A percentile compares a stretch with the other conserved stretches of the same genome.
phyloP scores from a whole-genome alignment of 108 stramenopile genomes.

The Cylindrotheca closterium region DNA sequence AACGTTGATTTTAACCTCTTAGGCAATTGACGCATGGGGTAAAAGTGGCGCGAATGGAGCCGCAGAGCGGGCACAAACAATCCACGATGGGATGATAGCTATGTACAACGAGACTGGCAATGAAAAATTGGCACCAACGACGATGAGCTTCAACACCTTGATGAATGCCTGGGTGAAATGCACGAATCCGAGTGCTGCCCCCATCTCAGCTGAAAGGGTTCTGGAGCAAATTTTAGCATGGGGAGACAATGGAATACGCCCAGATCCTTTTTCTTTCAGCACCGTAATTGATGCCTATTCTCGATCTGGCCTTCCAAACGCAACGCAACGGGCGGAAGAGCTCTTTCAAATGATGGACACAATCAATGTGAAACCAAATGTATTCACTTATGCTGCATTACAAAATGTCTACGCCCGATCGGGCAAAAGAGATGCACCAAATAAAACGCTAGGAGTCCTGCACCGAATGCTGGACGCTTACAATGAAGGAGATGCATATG shows the following conservation, averaged over 20 bases:
- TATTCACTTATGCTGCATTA: slow-evolving; percentile 62
- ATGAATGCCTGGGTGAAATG: slow-evolving; percentile 73
- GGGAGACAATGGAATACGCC: slow-evolving; percentile 47
- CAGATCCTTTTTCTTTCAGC: slow-evolving; percentile 69
- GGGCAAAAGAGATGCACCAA: slow-evolving; percentile 13
- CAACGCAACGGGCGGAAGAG: slow-evolving; percentile 25
- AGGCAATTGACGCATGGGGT: slow-evolving; percentile 70
- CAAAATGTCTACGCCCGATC: slow-evolving; percentile 46
- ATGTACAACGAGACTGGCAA: slow-evolving; percentile 41
- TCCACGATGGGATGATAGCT: slow-evolving; percentile 54
- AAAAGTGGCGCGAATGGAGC: slow-evolving; percentile 50
- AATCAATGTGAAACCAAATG: slow-evolving; percentile 42
- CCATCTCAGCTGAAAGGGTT: slow-evolving; percentile 51
- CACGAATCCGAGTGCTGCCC: slow-evolving; percentile 35
- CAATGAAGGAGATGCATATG: slow-evolving; percentile 49
- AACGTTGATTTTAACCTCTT: too few species aligned
- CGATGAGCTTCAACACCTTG: slow-evolving; percentile 62
- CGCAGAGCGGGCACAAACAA: slow-evolving; percentile 60
- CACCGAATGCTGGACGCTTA: slow-evolving; percentile 47
- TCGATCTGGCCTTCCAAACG: slow-evolving; percentile 28
- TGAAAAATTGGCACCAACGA: slow-evolving; percentile 42
- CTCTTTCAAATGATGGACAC: slow-evolving; percentile 35
- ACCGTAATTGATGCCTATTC: slow-evolving; percentile 60
- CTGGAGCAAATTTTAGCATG: slow-evolving; percentile 58
- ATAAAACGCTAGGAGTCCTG: slow-evolving; percentile 16